A percentile compares a stretch with the other conserved stretches of the same genome.
Conservation (phyloP, 2,329 filamentous ascomycete genomes). For the Karstenula rhodostoma region DNA sequence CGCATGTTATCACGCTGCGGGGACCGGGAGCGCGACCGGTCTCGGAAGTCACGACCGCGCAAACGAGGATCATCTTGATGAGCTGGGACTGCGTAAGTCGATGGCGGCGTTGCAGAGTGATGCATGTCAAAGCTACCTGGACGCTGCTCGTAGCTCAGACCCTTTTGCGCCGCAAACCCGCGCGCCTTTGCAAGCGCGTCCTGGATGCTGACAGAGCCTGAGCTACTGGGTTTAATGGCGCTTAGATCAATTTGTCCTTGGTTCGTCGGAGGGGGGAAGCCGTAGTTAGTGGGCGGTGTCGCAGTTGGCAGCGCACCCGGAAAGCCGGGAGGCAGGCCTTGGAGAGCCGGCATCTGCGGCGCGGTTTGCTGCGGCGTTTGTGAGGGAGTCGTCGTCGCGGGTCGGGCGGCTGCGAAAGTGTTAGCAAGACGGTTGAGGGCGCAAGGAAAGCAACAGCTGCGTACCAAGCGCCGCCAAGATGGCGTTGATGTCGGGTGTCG, state of each 20-base stretch:
- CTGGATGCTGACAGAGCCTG: conserved; percentile 82
- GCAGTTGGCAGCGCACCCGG: conserved; percentile 52
- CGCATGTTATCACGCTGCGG: conserved; percentile 73
- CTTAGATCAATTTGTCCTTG: conserved; percentile 83
- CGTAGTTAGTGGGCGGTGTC: conserved; percentile 55
- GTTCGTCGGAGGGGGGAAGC: conserved; percentile 72
- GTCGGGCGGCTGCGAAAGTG: conserved; percentile 54
- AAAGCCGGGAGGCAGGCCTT: conserved; percentile 54
- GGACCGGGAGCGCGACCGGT: conserved; percentile 69
- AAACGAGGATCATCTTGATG: conserved; percentile 59
- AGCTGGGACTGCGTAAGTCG: conserved; percentile 45
- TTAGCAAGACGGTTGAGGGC: conserved; percentile 18
- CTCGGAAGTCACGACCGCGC: conserved; percentile 63
- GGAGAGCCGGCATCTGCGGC: conserved; percentile 53
- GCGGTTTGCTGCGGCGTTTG: conserved; percentile 55
- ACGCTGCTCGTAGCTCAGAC: conserved; percentile 63
- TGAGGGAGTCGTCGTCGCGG: conserved; percentile 57
- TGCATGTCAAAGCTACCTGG: conserved; percentile 54
- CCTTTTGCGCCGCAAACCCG: conserved; percentile 81
- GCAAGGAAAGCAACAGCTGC: conserved; percentile 15
- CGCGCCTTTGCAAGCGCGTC: conserved; percentile 87
- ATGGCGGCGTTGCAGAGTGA: conserved; percentile 34
- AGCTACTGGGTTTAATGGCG: conserved; percentile 78
- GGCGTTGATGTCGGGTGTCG: conserved; percentile 48
- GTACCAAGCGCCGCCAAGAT: conserved; percentile 51